Conservation (phyloP, 768 basidiomycete genomes). For the Tulasnella sp. region DNA sequence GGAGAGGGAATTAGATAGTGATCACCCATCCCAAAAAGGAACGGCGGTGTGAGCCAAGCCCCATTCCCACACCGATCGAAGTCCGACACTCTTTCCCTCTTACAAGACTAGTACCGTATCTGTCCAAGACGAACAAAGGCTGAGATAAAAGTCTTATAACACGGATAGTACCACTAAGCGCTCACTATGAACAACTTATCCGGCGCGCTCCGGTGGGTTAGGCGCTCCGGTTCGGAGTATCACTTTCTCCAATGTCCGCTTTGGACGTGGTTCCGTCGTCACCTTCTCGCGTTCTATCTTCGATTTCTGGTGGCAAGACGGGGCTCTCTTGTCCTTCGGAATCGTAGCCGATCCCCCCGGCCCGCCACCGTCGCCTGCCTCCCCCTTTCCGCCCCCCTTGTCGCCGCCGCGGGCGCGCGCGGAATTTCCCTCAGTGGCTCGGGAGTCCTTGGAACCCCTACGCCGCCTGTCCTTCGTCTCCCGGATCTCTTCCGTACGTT, state of each 20-base stretch:
- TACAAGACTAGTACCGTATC: no score
- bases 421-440: background rate
- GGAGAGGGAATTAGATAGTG: no score
- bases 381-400: background rate
- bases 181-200: background rate
- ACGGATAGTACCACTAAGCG: background rate
- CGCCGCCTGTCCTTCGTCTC: constrained; percentile 43
- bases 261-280: background rate
- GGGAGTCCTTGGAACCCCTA: background rate
- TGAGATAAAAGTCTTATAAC: background rate
- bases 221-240: background rate
- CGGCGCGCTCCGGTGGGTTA: background rate
- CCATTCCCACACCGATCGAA: no score
- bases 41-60: no score
- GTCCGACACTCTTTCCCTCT: no score
- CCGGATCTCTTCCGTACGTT: constrained; percentile 49
- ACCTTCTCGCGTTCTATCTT: background rate
- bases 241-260: background rate
- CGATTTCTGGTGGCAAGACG: background rate
- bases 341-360: background rate
- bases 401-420: background rate
- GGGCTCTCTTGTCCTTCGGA: background rate
- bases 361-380: background rate
- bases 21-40: no score
- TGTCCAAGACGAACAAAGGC: no score